Evolutionary conservation across 495 filamentous ascomycete genomes (phyloP).

Genomic region (Hypoxylon perforatum): DNA sequence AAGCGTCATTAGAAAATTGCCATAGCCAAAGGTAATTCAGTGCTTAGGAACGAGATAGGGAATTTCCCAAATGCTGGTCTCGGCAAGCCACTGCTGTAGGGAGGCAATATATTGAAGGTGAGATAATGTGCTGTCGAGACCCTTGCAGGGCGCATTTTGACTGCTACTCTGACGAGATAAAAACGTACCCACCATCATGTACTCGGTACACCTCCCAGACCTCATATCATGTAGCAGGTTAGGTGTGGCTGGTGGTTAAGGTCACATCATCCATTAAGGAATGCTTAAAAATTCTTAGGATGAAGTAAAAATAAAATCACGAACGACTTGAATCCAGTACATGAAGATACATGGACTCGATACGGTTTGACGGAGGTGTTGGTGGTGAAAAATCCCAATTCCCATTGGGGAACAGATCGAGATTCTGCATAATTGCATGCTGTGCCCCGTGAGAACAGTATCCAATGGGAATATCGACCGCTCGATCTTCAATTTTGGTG

Average conservation of each 20-base stretch:
- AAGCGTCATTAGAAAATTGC: too few species aligned
- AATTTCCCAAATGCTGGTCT: background rate
- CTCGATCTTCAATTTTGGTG: background rate
- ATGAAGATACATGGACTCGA: constrained; percentile 9
- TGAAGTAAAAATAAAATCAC: constrained; percentile 1
- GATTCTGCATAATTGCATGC: constrained; percentile 23
- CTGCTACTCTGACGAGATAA: constrained; percentile 1
- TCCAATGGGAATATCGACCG: background rate
- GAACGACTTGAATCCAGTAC: constrained; percentile 8
- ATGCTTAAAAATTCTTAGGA: background rate
- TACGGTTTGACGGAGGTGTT: constrained; percentile 3
- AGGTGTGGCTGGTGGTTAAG: background rate
- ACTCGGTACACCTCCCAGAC: too few species aligned
- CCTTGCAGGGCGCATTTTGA: constrained; percentile 7
- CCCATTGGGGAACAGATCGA: constrained; percentile 23
- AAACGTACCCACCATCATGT: constrained; percentile 2
- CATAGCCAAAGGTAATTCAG: too few species aligned
- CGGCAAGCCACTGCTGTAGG: constrained; percentile 11
- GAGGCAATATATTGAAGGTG: constrained; percentile 30
- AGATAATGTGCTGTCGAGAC: background rate
- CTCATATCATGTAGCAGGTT: too few species aligned
- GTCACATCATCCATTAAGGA: constrained; percentile 3
- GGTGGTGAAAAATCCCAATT: background rate
- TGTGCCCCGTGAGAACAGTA: constrained; percentile 5
- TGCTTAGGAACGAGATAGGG: too few species aligned